A percentile compares a stretch with the other conserved stretches of the same genome.
These are phyloP conservation scores for Ambispora gerdemannii DNA, from an alignment of 192 early-diverging fungal genomes.

Conservation along the genomic window DNA sequence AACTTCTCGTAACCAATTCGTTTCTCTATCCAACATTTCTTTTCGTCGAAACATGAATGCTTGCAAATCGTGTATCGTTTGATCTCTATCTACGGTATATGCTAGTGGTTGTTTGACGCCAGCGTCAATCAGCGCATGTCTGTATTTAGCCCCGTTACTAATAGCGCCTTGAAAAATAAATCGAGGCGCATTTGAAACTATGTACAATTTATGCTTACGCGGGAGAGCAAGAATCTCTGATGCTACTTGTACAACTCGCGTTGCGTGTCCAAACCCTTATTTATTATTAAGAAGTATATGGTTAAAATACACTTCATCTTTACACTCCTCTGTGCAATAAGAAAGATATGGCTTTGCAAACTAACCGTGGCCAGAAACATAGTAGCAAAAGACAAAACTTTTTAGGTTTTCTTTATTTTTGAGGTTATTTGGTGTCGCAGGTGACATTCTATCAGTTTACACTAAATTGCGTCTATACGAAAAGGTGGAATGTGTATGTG, in stretches of 20 bases:
- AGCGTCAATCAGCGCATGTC: slow-evolving; percentile 56
- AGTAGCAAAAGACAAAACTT: slow-evolving; percentile 52
- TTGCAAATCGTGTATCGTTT: slow-evolving; percentile 51
- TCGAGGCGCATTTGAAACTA: slow-evolving; percentile 53
- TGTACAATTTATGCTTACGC: slow-evolving; percentile 47
- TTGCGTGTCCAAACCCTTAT: slow-evolving; percentile 63
- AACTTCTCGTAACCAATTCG: slow-evolving; percentile 49
- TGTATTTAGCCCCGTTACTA: slow-evolving; percentile 47
- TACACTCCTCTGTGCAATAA: neutral
- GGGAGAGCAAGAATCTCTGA: slow-evolving; percentile 44
- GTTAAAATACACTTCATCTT: too few relatives aligned
- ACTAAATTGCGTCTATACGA: too few relatives aligned
- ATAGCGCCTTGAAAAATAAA: slow-evolving; percentile 59
- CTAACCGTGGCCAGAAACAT: slow-evolving; percentile 59
- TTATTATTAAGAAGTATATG: neutral
- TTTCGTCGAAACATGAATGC: slow-evolving; percentile 44
- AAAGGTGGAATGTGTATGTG: too few relatives aligned
- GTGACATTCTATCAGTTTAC: too few relatives aligned
- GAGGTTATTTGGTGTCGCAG: neutral
- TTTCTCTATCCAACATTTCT: slow-evolving; percentile 44
- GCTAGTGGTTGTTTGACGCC: slow-evolving; percentile 62
- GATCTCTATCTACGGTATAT: slow-evolving; percentile 55
- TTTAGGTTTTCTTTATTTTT: slow-evolving; percentile 18
- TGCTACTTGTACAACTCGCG: slow-evolving; percentile 55
- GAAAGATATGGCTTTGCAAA: neutral